A percentile compares a stretch with the other conserved stretches of the same genome.
These are phyloP conservation scores for Talaromyces stipitatus DNA, from an alignment of 495 filamentous ascomycete species.

Conservation along the genomic window DNA sequence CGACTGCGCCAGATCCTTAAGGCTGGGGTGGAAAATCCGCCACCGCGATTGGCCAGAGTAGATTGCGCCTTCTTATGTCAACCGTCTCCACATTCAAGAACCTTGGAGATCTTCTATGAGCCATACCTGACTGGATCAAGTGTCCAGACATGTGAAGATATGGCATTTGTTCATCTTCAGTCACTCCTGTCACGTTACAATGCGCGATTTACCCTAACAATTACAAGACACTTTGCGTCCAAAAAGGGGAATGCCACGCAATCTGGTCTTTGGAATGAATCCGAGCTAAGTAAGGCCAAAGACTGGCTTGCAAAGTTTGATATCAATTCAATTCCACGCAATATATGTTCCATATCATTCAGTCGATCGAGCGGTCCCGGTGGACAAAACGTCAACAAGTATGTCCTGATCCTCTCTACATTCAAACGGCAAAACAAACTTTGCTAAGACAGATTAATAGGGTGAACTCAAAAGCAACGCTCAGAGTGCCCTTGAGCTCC, in stretches of 20 bases:
- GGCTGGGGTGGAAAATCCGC: background rate
- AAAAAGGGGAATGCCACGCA: background rate
- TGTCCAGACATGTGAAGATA: background rate
- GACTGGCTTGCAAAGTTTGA: slow-evolving; percentile 66
- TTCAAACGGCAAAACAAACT: slow-evolving; percentile 8
- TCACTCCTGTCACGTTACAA: background rate
- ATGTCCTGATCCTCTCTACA: slow-evolving; percentile 20
- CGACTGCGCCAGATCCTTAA: background rate
- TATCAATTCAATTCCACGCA: slow-evolving; percentile 54
- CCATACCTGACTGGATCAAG: background rate
- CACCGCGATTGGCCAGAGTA: background rate
- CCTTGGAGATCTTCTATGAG: background rate
- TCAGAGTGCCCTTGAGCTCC: slow-evolving; percentile 51
- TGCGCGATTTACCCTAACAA: background rate
- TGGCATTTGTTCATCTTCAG: background rate
- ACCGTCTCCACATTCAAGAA: background rate
- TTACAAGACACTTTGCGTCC: background rate
- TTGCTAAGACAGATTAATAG: slow-evolving; percentile 32
- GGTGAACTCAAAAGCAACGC: slow-evolving; percentile 86
- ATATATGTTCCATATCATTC: slow-evolving; percentile 59
- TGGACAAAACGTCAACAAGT: slow-evolving; percentile 98
- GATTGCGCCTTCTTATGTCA: background rate
- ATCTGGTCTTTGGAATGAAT: slow-evolving; percentile 19
- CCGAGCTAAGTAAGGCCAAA: slow-evolving; percentile 61
- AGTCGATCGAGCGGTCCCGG: slow-evolving; percentile 88